Base-by-base conservation (phyloP, 1,284 basidiomycete species). In the Rhodotorula sp. region DNA sequence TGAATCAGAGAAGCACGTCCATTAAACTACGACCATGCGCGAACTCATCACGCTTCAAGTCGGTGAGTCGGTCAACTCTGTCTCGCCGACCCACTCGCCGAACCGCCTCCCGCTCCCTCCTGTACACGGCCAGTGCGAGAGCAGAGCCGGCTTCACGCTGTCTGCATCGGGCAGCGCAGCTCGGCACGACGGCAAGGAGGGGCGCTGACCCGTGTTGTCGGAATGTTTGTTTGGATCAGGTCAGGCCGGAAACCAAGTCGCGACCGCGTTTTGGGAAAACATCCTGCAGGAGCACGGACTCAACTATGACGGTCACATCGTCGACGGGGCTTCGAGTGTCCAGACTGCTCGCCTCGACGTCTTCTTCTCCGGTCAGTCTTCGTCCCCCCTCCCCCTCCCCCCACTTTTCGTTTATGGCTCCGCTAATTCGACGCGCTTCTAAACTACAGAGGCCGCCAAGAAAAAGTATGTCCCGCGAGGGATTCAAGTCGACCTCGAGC, bases 391-490 rank as follows among this genome's bases (percentile, higher is more conserved):
- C 26, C 6, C 23, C 8, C 2, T 3, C 26, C 54, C 54, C 54
- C 54, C 54, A 56, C 54, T 56, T 54, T n/a, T n/a, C 52, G 8
- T n/a, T 1, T 5, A 5, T 54, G 23, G n/a, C 52, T 21, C 26
- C 52, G 26, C 52, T 26, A n/a, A 18, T 46, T 29, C 3, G 29
- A 29, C 29, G 29, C 29, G 29, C 29, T 2, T 29, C 29, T 29
- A 3, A 29, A 29, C 29, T 2, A 29, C 29, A 29, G 75, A 78
- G 52, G 79, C 81, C 15, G 54, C 54, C n/a, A 29, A 14, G n/a
- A 82, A 85, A 68, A 91, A 90, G 83, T 95, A 92, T 77, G 92
- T 97, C n/a, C 94, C 94, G n/a, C 87, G 94, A 66, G 93, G 91
- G 76, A 87, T 95, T 48, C 91, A 94, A 80, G 84, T 97, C 78